A percentile compares a stretch with the other conserved stretches of the same genome.
Conservation (phyloP, 306 rosid species). For the Cucurbita pepo region DNA sequence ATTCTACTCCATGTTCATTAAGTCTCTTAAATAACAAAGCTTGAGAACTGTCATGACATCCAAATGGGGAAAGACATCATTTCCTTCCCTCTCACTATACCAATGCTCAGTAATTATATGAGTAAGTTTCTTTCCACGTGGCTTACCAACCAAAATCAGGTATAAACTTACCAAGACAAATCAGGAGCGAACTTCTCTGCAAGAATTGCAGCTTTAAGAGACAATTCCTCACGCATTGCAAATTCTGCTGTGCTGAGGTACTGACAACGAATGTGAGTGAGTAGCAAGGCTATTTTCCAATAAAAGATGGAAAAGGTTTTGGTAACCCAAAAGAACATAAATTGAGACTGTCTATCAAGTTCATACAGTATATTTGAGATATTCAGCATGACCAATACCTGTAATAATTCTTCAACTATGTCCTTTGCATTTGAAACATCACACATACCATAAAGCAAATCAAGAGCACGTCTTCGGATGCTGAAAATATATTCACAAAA, state of each 20-base stretch:
- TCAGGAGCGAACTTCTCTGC: constrained; percentile 99
- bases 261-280: constrained; percentile 32
- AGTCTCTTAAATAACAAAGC: not conserved
- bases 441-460: constrained; percentile 99
- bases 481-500: constrained; percentile 28
- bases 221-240: constrained; percentile 94
- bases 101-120: not conserved
- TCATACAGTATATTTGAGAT: not conserved
- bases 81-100: not conserved
- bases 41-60: not conserved
- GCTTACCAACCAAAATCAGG: not conserved
- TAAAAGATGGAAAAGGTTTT: not conserved
- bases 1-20: not conserved
- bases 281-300: constrained; percentile 11
- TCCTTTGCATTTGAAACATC: constrained; percentile 98
- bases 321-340: not conserved
- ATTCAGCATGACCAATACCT: constrained; percentile 35
- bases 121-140: not conserved
- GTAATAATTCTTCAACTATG: constrained; percentile 91
- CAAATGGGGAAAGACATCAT: not conserved
- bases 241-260: constrained; percentile 98
- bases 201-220: constrained; percentile 98
- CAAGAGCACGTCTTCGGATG: constrained; percentile 97
- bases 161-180: constrained; percentile 67
- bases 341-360: not conserved